Percentiles rank a stretch among this genome's conserved stretches.
These are phyloP conservation scores for Persicaria maculosa DNA, from an alignment of 148 eudicot genomes.

Conservation along the genomic window DNA sequence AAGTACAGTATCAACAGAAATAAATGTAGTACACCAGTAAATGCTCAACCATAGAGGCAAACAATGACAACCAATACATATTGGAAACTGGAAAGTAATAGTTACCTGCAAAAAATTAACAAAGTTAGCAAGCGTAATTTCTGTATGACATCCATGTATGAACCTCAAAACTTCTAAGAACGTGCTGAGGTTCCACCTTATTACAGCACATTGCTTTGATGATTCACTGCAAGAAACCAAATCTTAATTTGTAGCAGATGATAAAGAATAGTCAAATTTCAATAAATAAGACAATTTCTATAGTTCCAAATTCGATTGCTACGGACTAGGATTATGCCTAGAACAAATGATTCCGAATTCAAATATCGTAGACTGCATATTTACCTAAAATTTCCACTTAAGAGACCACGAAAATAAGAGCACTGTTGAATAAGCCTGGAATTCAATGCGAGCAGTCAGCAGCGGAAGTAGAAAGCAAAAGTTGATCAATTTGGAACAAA, in stretches of 20 bases:
- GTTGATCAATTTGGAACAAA: neutral
- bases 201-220: slow-evolving; percentile 25
- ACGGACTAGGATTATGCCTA: neutral
- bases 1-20: neutral
- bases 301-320: neutral
- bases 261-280: neutral
- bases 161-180: slow-evolving; percentile 47
- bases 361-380: neutral
- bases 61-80: neutral
- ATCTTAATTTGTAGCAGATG: neutral
- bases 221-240: slow-evolving; percentile 49
- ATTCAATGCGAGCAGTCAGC: slow-evolving; percentile 9
- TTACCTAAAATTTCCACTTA: slow-evolving; percentile 69
- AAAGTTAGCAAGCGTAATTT: slow-evolving; percentile 39
- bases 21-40: neutral
- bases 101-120: slow-evolving; percentile 55
- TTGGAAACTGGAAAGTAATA: neutral
- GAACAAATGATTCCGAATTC: neutral
- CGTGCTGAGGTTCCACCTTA: slow-evolving; percentile 49
- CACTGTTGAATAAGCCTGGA: slow-evolving; percentile 60
- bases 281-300: neutral
- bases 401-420: slow-evolving; percentile 61
- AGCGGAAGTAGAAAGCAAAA: neutral
- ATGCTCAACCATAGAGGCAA: neutral
- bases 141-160: slow-evolving; percentile 48